These are phyloP conservation scores for Neopestalotiopsis sp. DNA, from an alignment of 2,329 filamentous ascomycete genomes.

Conservation along the genomic window DNA sequence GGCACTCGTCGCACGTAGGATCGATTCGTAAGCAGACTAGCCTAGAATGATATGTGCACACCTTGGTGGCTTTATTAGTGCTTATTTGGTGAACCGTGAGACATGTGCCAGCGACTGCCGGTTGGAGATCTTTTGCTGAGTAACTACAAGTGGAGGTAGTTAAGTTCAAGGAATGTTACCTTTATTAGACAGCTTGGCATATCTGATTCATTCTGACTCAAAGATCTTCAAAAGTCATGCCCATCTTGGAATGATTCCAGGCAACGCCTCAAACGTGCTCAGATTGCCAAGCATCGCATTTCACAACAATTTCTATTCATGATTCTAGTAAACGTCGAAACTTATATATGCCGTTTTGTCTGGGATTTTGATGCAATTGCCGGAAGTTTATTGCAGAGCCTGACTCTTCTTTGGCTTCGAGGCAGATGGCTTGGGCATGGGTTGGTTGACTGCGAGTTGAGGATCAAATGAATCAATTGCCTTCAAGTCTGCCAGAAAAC, in stretches of 20 bases:
- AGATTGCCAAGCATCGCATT: neutral
- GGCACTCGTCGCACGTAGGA: conserved; percentile 7
- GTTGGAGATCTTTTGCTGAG: no score
- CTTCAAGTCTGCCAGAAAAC: conserved; percentile 59
- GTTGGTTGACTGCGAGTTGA: conserved; percentile 28
- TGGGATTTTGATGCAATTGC: neutral
- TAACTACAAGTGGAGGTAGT: no score
- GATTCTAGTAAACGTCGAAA: neutral
- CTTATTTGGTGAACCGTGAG: neutral
- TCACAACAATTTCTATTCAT: neutral
- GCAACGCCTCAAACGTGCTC: no score
- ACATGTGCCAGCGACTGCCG: neutral
- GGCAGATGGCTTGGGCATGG: conserved; percentile 22
- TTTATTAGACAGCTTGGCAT: no score
- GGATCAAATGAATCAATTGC: conserved; percentile 52
- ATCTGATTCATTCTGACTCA: no score
- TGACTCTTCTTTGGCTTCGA: conserved; percentile 16
- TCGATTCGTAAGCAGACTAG: conserved; percentile 13
- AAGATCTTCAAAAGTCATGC: no score
- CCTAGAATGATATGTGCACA: neutral
- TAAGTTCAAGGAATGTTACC: no score
- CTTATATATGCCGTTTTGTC: neutral
- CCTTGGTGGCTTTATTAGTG: conserved; percentile 1
- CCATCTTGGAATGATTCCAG: no score
- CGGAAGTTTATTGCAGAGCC: neutral